phyloP scores from a whole-genome alignment of 176 grass and related monocot genomes.

The Neostapfia colusana region DNA sequence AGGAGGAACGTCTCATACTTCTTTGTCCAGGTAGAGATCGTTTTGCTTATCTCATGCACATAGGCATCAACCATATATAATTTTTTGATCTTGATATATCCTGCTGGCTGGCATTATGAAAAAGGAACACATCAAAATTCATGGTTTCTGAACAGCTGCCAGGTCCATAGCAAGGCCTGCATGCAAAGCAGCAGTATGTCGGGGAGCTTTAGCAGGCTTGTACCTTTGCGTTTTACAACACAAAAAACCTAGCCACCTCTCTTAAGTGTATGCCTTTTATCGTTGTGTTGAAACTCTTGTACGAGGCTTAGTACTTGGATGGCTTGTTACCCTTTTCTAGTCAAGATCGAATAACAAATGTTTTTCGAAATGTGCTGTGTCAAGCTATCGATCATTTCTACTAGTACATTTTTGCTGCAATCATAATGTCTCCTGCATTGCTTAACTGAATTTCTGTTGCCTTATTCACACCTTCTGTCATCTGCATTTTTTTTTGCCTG shows the following conservation, averaged over 20 bases:
- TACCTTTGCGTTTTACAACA: too few species aligned
- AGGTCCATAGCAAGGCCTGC: slow-evolving; percentile 30
- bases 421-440: neutral
- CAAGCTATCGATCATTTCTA: neutral
- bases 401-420: neutral
- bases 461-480: neutral
- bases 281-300: too few species aligned
- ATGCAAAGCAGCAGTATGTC: slow-evolving; percentile 41
- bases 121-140: slow-evolving; percentile 98
- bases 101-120: slow-evolving; percentile 89
- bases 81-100: slow-evolving; percentile 4
- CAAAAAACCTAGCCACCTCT: too few species aligned
- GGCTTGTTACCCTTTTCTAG: too few species aligned
- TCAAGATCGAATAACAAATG: neutral
- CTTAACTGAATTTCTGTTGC: neutral
- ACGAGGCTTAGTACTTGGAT: too few species aligned
- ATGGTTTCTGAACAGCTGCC: slow-evolving; percentile 86
- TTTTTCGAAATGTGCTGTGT: neutral
- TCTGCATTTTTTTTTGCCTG: neutral
- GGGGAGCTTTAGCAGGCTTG: too few species aligned
- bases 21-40: slow-evolving; percentile 77
- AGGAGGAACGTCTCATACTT: slow-evolving; percentile 98
- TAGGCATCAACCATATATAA: neutral
- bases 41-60: neutral
- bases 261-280: too few species aligned